Percentiles rank a stretch among this genome's conserved stretches.
Evolutionary conservation across 495 filamentous ascomycete genomes (phyloP).

Genomic region (Baudoinia panamericana): DNA sequence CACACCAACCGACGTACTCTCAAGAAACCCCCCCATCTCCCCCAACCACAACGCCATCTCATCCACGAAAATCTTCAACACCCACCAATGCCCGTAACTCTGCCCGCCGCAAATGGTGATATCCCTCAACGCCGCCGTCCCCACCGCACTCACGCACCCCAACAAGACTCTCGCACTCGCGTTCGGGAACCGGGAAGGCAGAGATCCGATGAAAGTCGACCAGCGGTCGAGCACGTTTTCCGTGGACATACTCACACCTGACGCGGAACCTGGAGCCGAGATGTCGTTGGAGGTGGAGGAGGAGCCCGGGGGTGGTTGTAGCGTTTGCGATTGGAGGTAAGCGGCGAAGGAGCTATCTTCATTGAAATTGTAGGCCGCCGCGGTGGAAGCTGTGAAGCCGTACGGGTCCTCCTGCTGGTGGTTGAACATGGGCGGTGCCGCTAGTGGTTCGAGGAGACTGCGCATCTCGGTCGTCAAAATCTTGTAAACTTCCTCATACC

Average conservation of each 20-base stretch:
- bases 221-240: constrained; percentile 64
- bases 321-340: constrained; percentile 25
- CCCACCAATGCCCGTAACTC: constrained; percentile 94
- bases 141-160: constrained; percentile 52
- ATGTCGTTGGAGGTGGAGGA: no score
- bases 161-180: constrained; percentile 52
- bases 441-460: constrained; percentile 52
- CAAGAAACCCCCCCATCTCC: constrained; percentile 84
- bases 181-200: constrained; percentile 64
- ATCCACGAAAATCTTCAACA: constrained; percentile 93
- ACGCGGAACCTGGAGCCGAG: constrained; percentile 1
- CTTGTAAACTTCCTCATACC: constrained; percentile 53
- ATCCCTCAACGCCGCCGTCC: constrained; percentile 59
- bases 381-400: constrained; percentile 15
- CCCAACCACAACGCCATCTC: constrained; percentile 90
- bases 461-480: constrained; percentile 65
- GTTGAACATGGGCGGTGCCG: constrained; percentile 38
- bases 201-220: constrained; percentile 63
- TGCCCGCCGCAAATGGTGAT: constrained; percentile 68
- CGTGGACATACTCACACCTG: constrained; percentile 27
- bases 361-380: constrained; percentile 31
- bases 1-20: constrained; percentile 19
- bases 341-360: constrained; percentile 33
- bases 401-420: constrained; percentile 40
- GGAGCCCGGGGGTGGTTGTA: no score